Evolutionary conservation across 1,139 yeast genomes (phyloP).

Genomic region (Blastobotrys niveus): DNA sequence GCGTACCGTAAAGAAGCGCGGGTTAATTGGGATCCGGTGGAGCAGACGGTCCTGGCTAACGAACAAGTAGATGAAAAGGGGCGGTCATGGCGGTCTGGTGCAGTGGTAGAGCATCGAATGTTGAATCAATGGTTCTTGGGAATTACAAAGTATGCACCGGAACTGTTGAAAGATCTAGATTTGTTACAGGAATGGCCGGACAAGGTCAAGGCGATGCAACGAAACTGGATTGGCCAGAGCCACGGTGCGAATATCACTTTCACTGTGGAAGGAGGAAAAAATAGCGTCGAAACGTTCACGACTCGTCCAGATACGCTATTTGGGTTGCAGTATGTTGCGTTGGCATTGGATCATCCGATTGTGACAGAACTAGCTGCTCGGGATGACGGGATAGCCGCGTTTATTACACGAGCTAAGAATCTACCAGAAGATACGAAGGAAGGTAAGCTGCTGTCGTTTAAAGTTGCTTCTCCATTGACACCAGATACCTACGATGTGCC

Average conservation of each 20-base stretch:
- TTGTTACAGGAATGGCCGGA: constrained; percentile 72
- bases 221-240: constrained; percentile 88
- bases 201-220: constrained; percentile 85
- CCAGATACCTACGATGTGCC: constrained; percentile 46
- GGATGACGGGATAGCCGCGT: constrained; percentile 42
- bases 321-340: constrained; percentile 75
- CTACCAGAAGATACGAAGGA: constrained; percentile 42
- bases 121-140: constrained; percentile 91
- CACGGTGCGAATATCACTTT: constrained; percentile 60
- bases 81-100: constrained; percentile 95
- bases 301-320: constrained; percentile 85
- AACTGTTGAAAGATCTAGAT: constrained; percentile 56
- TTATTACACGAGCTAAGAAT: constrained; percentile 34
- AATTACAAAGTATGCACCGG: constrained; percentile 73
- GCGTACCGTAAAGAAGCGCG: constrained; percentile 84
- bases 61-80: constrained; percentile 94
- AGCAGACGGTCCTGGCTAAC: constrained; percentile 87
- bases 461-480: constrained; percentile 55
- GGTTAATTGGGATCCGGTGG: constrained; percentile 97
- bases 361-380: constrained; percentile 36
- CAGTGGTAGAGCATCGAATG: constrained; percentile 72
- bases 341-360: constrained; percentile 66
- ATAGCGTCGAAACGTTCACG: constrained; percentile 45
- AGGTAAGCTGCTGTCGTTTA: constrained; percentile 50
- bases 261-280: background rate